phyloP scores from a whole-genome alignment of 768 basidiomycete species.

The Hortiboletus flavorubellus region DNA sequence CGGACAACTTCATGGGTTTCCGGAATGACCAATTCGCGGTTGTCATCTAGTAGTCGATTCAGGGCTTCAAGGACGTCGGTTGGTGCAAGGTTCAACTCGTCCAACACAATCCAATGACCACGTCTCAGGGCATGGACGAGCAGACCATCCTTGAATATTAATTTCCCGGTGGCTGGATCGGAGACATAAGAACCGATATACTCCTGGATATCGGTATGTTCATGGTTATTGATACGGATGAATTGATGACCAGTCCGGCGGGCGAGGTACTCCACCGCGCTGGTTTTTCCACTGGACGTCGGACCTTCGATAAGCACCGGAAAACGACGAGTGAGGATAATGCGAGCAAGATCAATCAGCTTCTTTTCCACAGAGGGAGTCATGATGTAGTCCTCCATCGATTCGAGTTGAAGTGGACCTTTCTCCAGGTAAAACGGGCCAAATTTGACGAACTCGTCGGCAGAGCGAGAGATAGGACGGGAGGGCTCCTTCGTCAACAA shows the following conservation, averaged over 20 bases:
- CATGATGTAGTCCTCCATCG: conserved; percentile 82
- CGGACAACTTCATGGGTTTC: conserved; percentile 94
- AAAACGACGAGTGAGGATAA: conserved; percentile 82
- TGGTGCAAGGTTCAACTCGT: conserved; percentile 95
- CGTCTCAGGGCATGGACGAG: conserved; percentile 87
- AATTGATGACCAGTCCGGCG: conserved; percentile 91
- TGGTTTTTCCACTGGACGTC: conserved; percentile 96
- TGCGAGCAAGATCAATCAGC: conserved; percentile 90
- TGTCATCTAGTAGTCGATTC: conserved; percentile 95
- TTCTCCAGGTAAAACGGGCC: conserved; percentile 89
- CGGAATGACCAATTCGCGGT: conserved; percentile 91
- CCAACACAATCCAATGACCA: conserved; percentile 97
- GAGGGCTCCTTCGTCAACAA: conserved; percentile 68
- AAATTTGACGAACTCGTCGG: conserved; percentile 70
- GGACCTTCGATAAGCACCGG: conserved; percentile 98
- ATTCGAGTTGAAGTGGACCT: conserved; percentile 63
- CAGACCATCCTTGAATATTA: conserved; percentile 92
- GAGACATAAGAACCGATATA: conserved; percentile 97
- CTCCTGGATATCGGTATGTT: conserved; percentile 99
- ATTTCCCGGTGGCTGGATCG: conserved; percentile 87
- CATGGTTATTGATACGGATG: conserved; percentile 98
- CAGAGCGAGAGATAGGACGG: conserved; percentile 42
- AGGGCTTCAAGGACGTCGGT: conserved; percentile 97
- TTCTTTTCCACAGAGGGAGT: conserved; percentile 95
- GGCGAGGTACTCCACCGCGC: conserved; percentile 93